A percentile compares a stretch with the other conserved stretches of the same genome.
phyloP scores from a whole-genome alignment of 345 rosid genomes.

The Ceriops tagal region DNA sequence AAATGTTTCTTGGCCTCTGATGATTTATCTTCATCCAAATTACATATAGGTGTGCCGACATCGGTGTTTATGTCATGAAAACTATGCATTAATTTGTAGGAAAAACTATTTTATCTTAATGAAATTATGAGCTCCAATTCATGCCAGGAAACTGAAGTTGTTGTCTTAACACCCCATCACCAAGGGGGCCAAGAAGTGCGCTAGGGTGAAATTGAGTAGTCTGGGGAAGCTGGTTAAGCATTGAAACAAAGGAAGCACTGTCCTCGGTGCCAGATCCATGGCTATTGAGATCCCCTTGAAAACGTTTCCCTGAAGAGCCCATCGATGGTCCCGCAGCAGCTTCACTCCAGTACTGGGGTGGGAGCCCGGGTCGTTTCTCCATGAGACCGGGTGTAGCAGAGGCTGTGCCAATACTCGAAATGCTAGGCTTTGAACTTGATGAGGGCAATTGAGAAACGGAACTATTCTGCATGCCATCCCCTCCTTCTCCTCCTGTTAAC shows the following conservation, averaged over 20 bases:
- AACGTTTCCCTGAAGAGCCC: slow-evolving; percentile 42
- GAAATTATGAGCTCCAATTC: slow-evolving; percentile 31
- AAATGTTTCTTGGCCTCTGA: too few relatives aligned
- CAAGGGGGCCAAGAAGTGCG: slow-evolving; percentile 34
- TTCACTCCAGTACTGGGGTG: slow-evolving; percentile 38
- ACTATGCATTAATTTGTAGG: too few relatives aligned
- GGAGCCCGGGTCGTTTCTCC: slow-evolving; percentile 7
- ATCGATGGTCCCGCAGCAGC: slow-evolving; percentile 14
- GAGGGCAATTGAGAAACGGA: slow-evolving; percentile 23
- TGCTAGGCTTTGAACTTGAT: slow-evolving; percentile 23
- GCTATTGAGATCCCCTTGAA: slow-evolving; percentile 51
- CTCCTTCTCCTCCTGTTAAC: slow-evolving; percentile 22
- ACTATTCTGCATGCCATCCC: slow-evolving; percentile 19
- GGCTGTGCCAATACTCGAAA: slow-evolving; percentile 8
- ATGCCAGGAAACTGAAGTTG: slow-evolving; percentile 52
- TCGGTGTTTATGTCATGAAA: too few relatives aligned
- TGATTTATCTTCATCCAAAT: too few relatives aligned
- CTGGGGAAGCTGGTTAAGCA: slow-evolving; percentile 59
- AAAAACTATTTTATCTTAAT: background rate
- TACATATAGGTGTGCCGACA: too few relatives aligned
- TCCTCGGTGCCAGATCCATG: slow-evolving; percentile 26
- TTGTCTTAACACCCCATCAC: slow-evolving; percentile 55
- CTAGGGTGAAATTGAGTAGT: slow-evolving; percentile 43
- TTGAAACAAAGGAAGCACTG: slow-evolving; percentile 51
- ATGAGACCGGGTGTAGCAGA: background rate